Evolutionary conservation across 331 rosid species (phyloP).

Genomic region (Spiraea crenata): DNA sequence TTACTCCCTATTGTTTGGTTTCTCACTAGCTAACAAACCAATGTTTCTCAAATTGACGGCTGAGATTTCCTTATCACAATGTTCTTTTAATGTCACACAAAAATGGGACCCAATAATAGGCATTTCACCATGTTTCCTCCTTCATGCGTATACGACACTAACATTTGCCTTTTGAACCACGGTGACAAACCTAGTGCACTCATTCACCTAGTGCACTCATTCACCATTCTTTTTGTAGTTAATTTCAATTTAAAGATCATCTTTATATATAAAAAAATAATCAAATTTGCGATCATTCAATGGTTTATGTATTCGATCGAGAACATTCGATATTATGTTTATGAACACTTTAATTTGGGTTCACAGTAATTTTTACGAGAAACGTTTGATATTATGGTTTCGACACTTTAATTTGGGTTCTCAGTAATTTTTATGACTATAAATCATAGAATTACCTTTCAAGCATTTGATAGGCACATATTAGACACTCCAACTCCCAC

Average conservation of each 20-base stretch:
- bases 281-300: too few species aligned
- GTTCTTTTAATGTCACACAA: background rate
- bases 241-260: too few species aligned
- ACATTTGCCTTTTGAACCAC: background rate
- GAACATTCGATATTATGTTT: too few species aligned
- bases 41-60: background rate
- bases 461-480: background rate
- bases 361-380: too few species aligned
- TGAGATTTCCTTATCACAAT: background rate
- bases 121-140: background rate
- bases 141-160: conserved; percentile 6
- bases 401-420: too few species aligned
- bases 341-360: too few species aligned
- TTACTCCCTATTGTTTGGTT: background rate
- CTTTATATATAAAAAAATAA: too few species aligned
- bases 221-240: too few species aligned
- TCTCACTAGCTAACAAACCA: background rate
- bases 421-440: too few species aligned
- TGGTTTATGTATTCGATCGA: too few species aligned
- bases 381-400: too few species aligned
- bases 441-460: background rate
- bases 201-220: background rate
- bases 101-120: background rate
- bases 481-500: conserved; percentile 22
- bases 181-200: background rate